Conservation (phyloP, 1,139 yeast genomes). For the Suhomyces guaymorum region DNA sequence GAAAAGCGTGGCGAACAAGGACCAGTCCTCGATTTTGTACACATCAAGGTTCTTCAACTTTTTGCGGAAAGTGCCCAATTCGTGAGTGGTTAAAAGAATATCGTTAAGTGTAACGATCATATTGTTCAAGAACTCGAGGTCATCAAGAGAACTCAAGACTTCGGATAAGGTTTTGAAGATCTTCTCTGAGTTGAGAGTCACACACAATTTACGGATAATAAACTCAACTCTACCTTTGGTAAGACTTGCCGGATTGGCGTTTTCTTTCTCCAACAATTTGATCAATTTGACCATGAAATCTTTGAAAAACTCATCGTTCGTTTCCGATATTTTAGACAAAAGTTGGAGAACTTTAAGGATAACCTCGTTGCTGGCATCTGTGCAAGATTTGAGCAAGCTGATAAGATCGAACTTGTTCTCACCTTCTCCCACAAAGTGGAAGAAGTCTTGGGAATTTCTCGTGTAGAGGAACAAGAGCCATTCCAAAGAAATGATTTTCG, state of each 20-base stretch:
- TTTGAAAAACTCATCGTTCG: conserved; percentile 76
- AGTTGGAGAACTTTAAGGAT: conserved; percentile 76
- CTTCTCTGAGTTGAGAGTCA: conserved; percentile 77
- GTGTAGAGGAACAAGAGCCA: conserved; percentile 87
- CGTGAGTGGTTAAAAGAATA: conserved; percentile 86
- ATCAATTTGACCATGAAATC: conserved; percentile 74
- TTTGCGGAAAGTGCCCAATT: conserved; percentile 67
- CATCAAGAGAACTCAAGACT: conserved; percentile 58
- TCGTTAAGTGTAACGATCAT: conserved; percentile 88
- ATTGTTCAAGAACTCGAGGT: conserved; percentile 70
- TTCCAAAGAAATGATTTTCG: conserved; percentile 82
- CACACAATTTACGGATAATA: conserved; percentile 80
- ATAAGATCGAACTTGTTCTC: conserved; percentile 55
- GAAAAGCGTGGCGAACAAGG: conserved; percentile 74
- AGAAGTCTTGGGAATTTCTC: conserved; percentile 64
- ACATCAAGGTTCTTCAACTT: conserved; percentile 55
- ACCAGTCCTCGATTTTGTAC: conserved; percentile 61
- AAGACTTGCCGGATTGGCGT: conserved; percentile 20
- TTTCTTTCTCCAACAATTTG: conserved; percentile 58
- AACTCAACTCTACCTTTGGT: conserved; percentile 77
- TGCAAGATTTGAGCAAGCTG: conserved; percentile 74
- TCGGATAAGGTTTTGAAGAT: conserved; percentile 81
- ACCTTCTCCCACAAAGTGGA: conserved; percentile 41
- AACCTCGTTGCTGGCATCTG: conserved; percentile 85
- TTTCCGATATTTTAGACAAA: conserved; percentile 77